phyloP scores from a whole-genome alignment of 805 yeast species.

The Candida adriatica region DNA sequence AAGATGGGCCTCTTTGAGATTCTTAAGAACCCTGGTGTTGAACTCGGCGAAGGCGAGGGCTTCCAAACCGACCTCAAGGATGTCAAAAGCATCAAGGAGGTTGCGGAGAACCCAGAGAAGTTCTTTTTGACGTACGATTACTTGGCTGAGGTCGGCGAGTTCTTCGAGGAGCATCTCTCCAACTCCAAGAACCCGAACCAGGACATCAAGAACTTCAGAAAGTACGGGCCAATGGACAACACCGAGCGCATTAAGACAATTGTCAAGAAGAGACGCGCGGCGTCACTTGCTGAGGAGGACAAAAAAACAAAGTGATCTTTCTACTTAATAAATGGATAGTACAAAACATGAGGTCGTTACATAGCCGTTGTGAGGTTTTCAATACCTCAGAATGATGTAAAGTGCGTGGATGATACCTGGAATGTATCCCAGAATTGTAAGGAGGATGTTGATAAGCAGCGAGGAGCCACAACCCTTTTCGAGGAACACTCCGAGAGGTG shows the following conservation, averaged over 20 bases:
- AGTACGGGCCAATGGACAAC: constrained; percentile 52
- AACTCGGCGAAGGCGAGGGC: constrained; percentile 77
- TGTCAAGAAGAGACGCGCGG: constrained; percentile 15
- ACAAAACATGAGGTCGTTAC: too few relatives aligned
- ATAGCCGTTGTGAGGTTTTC: too few relatives aligned
- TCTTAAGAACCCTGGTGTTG: constrained; percentile 52
- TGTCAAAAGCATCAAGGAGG: constrained; percentile 30
- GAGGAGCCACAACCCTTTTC: constrained; percentile 39
- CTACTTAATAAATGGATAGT: background rate
- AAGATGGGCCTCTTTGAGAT: constrained; percentile 60
- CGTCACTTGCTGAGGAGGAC: constrained; percentile 3
- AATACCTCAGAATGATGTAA: constrained; percentile 36
- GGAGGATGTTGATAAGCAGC: constrained; percentile 41
- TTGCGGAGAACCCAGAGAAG: constrained; percentile 34
- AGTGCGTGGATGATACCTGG: constrained; percentile 65
- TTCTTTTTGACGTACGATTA: constrained; percentile 52
- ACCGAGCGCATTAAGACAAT: constrained; percentile 34
- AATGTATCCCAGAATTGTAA: constrained; percentile 63
- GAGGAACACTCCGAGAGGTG: constrained; percentile 52
- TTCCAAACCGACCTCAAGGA: constrained; percentile 46
- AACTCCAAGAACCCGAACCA: constrained; percentile 29
- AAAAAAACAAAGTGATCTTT: constrained; percentile 11
- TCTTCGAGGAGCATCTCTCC: constrained; percentile 34
- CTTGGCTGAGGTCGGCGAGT: constrained; percentile 42
- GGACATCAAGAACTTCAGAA: constrained; percentile 58